Evolutionary conservation across 768 basidiomycete species (phyloP), one percentile per base, ranked within the genome.

Genomic region (Tephrocybe sp.): DNA sequence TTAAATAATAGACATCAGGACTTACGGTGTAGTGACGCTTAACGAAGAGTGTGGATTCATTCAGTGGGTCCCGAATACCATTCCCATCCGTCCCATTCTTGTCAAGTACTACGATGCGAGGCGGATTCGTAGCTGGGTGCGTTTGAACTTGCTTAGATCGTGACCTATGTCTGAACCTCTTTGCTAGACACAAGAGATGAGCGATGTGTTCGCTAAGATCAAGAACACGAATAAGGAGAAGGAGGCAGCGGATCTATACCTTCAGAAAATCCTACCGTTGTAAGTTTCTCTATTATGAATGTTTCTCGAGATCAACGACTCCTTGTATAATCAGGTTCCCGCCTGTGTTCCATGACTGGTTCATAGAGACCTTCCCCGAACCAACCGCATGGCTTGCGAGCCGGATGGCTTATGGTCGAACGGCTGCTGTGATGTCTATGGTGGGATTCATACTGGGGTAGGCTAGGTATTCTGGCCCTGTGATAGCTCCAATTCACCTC

Each of bases 11-110:
- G 96, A 88, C 64, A 93, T 99, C 51, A 85, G 96, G 21, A 98
- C 97, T 2, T 99, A 98, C 62, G 91, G 93, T n/a, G 93, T 98
- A n/a, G 88, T 97, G 23, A 92, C 95, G 4, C 77, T 99, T 55
- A 98, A 97, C 63, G 96, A 98, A 59, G 93, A 96, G 58, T 98
- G 95, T 62, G 97, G 97, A 0, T 84, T 98, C 43, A 93, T 98
- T 50, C 93, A 99, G 83, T 99, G 97, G 97, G 97, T 99, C 3
- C 90, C 88, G 0, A 89, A 98, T 65, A 97, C 95, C 1, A 77
- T 83, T 23, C 89, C 93, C 1, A 69, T 98, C 32, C 86, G 96
- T 24, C 79, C 81, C 0, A 79, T 98, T 38, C 72, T 98, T 12
- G 57, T 78, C 45, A 85, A 84, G 53, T 70, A 69, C 3, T 99